Conservation (phyloP, 2,329 filamentous ascomycete genomes). For the Periconia sp. region DNA sequence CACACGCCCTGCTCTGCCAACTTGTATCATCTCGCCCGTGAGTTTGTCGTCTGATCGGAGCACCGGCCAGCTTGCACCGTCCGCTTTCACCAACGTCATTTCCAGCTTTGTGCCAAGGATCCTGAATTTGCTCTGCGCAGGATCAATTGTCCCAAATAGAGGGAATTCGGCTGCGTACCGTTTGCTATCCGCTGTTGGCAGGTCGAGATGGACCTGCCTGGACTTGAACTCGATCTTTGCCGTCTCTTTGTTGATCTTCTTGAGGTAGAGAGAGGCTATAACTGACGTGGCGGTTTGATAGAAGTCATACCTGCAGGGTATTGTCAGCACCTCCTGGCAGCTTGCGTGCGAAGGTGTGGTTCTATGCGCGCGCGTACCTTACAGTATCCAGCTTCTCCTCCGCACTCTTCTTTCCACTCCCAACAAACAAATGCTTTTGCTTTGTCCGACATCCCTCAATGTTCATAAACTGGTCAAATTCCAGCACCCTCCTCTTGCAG, state of each 20-base stretch:
- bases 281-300: conserved; percentile 88
- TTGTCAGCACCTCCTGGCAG: background rate
- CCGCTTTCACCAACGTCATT: conserved; percentile 70
- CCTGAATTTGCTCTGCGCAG: conserved; percentile 73
- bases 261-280: conserved; percentile 90
- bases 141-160: conserved; percentile 75
- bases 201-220: conserved; percentile 70
- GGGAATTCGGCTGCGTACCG: conserved; percentile 73
- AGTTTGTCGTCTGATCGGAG: conserved; percentile 74
- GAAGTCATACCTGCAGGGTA: conserved; percentile 70
- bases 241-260: conserved; percentile 87
- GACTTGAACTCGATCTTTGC: conserved; percentile 71
- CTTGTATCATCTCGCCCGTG: conserved; percentile 82
- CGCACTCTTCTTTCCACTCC: conserved; percentile 65
- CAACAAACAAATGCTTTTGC: conserved; percentile 79
- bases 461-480: conserved; percentile 98
- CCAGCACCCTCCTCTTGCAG: conserved; percentile 91
- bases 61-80: conserved; percentile 81
- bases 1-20: conserved; percentile 70
- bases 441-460: conserved; percentile 89
- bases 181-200: conserved; percentile 85
- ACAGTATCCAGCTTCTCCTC: conserved; percentile 81
- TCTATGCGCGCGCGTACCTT: conserved; percentile 53
- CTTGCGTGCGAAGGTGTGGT: background rate
- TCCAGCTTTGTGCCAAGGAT: conserved; percentile 90